Evolutionary conservation across 1,139 yeast species (phyloP).

Genomic region (Cylindricascospora bacillispora): DNA sequence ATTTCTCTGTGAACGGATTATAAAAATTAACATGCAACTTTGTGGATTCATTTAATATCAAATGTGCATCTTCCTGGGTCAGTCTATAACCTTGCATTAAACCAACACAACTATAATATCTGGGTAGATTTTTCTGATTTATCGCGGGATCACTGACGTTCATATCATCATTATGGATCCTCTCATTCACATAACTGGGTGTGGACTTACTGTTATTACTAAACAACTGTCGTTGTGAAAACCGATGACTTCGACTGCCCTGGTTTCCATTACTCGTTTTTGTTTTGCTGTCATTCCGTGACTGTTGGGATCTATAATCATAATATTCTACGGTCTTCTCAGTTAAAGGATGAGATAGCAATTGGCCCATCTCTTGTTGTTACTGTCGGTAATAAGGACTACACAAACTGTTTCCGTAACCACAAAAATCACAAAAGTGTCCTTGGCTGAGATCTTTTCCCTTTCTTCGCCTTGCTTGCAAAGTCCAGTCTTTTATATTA

Average conservation of each 20-base stretch:
- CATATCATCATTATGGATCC: too few species aligned
- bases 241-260: not conserved
- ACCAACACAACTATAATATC: conserved; percentile 49
- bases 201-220: conserved; percentile 1
- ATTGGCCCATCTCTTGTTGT: conserved; percentile 58
- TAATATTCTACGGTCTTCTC: conserved; percentile 45
- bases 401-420: too few species aligned
- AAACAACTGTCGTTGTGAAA: not conserved
- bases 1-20: conserved; percentile 20
- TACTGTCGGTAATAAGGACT: too few species aligned
- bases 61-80: conserved; percentile 70
- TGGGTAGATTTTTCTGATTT: conserved; percentile 7
- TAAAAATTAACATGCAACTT: conserved; percentile 20
- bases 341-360: conserved; percentile 63
- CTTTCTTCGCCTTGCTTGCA: not conserved
- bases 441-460: conserved; percentile 1
- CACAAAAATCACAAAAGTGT: too few species aligned
- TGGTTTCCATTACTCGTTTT: too few species aligned
- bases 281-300: conserved; percentile 4
- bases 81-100: conserved; percentile 71
- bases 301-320: conserved; percentile 24
- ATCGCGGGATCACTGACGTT: conserved; percentile 7
- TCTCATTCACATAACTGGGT: conserved; percentile 2
- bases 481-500: conserved; percentile 1
- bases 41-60: conserved; percentile 25